Conservation (phyloP, 495 filamentous ascomycete species). For the Penicillium fimorum region DNA sequence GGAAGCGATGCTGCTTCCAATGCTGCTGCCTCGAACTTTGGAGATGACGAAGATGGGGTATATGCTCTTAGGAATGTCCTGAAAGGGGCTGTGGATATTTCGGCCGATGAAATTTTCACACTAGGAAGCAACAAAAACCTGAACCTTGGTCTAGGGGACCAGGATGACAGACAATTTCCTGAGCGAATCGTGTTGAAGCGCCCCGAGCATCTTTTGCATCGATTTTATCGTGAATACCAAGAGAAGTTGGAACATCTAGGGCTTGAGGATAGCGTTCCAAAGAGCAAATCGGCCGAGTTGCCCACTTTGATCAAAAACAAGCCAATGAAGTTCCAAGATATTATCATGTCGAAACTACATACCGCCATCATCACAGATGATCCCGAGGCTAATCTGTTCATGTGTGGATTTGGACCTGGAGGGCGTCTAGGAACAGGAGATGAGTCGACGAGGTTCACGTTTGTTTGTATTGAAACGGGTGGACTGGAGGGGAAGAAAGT, state of each 20-base stretch:
- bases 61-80: constrained; percentile 21
- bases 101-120: constrained; percentile 83
- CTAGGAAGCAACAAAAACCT: constrained; percentile 96
- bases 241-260: constrained; percentile 33
- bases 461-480: constrained; percentile 73
- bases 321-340: constrained; percentile 69
- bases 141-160: constrained; percentile 85
- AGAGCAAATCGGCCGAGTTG: constrained; percentile 43
- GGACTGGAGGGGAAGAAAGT: constrained; percentile 69
- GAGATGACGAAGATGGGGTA: constrained; percentile 38
- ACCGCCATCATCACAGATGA: constrained; percentile 89
- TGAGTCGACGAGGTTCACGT: constrained; percentile 81
- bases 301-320: constrained; percentile 67
- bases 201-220: constrained; percentile 72
- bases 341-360: constrained; percentile 86
- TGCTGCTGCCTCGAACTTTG: constrained; percentile 37
- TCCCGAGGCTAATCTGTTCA: constrained; percentile 84
- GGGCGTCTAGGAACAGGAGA: constrained; percentile 89
- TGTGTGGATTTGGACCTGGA: constrained; percentile 89
- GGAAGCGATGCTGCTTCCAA: constrained; percentile 38
- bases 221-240: constrained; percentile 64
- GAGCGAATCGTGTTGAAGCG: constrained; percentile 76
- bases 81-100: constrained; percentile 39
- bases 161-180: constrained; percentile 90
- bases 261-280: constrained; percentile 25